Base-by-base conservation (phyloP, 257 asterid genomes). In the Lithospermum erythrorhizon region DNA sequence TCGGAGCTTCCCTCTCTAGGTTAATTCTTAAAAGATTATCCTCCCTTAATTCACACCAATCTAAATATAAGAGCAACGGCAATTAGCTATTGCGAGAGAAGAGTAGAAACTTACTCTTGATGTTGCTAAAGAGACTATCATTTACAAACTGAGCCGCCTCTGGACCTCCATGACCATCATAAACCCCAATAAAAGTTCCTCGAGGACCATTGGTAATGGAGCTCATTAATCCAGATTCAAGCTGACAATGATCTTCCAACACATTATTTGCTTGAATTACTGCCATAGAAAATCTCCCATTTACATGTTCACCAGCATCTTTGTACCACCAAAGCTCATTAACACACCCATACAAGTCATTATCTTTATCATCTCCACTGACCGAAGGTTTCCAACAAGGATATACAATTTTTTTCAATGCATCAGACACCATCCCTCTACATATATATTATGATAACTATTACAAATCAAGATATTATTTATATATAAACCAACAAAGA, bases 91-190 rank as follows among this genome's bases (percentile, higher is more conserved):
- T n/a, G n/a, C n/a, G n/a, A n/a, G n/a, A 24, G 27, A 24, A 24
- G 27, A 32, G 20, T 52, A 23, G 41, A 55, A 62, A 51, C 85
- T 53, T 87, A 90, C 97, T 81, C 84, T 83, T 83, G 24, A 90
- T 68, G 61, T 87, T 81, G 61, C 78, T 70, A 29, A 89, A 87
- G 66, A 90, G 95, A 52, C 68, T 75, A 27, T 66, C 61, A 67
- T 65, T 79, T 61, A 90, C 75, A 64, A 90, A 90, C 57, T 59
- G 75, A 9, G 97, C 68, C 72, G 90, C 88, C 53, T 89, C 97
- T 0, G 94, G 82, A 67, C 97, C 97, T 14, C 79, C 97, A 78
- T 89, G 97, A 57, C 95, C 97, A 61, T 90, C 97, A 60, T 90
- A 90, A 61, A 90, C 65, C 62, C 97, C 97, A 17, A 90, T 90